Base-by-base conservation (phyloP, 306 rosid genomes). In the Medicago ruthenica region DNA sequence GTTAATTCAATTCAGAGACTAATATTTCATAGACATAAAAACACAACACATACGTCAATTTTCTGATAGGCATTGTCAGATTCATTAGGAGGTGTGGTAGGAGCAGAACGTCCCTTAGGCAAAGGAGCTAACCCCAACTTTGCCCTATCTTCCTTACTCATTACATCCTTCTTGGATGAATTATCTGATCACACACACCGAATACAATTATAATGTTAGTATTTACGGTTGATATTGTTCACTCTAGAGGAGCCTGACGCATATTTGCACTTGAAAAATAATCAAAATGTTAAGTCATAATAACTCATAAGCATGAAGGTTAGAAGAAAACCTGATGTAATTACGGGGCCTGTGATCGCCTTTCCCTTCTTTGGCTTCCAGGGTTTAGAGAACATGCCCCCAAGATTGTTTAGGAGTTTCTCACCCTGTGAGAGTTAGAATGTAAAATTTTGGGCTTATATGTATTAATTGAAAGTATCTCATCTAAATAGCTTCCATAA, bases 341-440 rank as follows among this genome's bases (percentile, higher is more conserved):
- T 83, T 44, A 88, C 66, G 24, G 99, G 99, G 78, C 99, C 99
- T 5, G 82, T 15, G 27, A 96, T 91, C 0, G 81, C 83, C 83
- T 22, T 67, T 36, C 83, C 69, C 84, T 89, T 92, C 90, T 95
- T 95, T 64, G 99, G 90, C 86, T 84, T 95, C 99, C 97, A 89
- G 2, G 97, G 77, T 85, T 44, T 90, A 15, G 99, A 80, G 76
- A 96, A 92, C 89, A 96, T 89, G 76, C 99, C 99, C 34, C 99
- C 99, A 61, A 96, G 99, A 86, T 84, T 87, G 82, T 86, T 91
- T 40, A 96, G 83, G 82, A 96, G 93, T 80, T 96, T 96, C 84
- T 96, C 99, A 37, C 99, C 99, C 98, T 95, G 83, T 95, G 83
- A 73, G 59, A 20, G 48, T 67, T 24, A 50, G 4, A 75, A 75